These are phyloP conservation scores for Brassica rapa DNA, from an alignment of 345 rosid genomes.

Conservation along the genomic window DNA sequence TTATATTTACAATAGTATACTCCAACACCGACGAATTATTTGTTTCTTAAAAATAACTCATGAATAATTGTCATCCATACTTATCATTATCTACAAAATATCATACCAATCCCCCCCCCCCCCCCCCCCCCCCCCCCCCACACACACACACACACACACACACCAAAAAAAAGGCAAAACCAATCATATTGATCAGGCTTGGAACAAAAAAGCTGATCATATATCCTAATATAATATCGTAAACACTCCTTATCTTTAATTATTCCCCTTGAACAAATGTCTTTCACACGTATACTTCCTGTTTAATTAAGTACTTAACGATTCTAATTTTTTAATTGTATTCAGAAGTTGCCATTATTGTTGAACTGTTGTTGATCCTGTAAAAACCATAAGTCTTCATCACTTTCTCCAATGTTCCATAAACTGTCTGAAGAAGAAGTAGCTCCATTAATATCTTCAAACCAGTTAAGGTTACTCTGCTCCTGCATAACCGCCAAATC, in stretches of 20 bases:
- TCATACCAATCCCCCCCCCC: conserved; percentile 21
- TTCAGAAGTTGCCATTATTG: conserved; percentile 52
- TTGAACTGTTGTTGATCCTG: conserved; percentile 67
- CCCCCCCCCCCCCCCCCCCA: background rate
- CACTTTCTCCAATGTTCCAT: conserved; percentile 54
- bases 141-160: too few relatives aligned
- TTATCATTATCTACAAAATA: conserved; percentile 27
- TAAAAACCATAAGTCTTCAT: conserved; percentile 65
- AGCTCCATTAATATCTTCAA: conserved; percentile 48
- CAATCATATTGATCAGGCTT: conserved; percentile 38
- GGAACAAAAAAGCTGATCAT: conserved; percentile 36
- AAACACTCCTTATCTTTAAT: conserved; percentile 30
- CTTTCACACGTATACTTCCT: conserved; percentile 40
- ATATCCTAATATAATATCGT: conserved; percentile 24
- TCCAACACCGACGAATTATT: conserved; percentile 9
- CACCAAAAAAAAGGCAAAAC: background rate
- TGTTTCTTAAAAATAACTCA: background rate
- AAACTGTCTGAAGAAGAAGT: conserved; percentile 55
- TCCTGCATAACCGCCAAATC: conserved; percentile 47
- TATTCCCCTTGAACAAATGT: conserved; percentile 33
- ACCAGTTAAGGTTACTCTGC: conserved; percentile 50
- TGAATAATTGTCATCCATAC: conserved; percentile 9
- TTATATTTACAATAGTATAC: conserved; percentile 6
- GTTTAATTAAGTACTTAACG: conserved; percentile 17
- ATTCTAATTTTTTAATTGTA: conserved; percentile 19